These are phyloP conservation scores for Guyanaporus albipodus DNA, from an alignment of 768 basidiomycete genomes.

Conservation along the genomic window DNA sequence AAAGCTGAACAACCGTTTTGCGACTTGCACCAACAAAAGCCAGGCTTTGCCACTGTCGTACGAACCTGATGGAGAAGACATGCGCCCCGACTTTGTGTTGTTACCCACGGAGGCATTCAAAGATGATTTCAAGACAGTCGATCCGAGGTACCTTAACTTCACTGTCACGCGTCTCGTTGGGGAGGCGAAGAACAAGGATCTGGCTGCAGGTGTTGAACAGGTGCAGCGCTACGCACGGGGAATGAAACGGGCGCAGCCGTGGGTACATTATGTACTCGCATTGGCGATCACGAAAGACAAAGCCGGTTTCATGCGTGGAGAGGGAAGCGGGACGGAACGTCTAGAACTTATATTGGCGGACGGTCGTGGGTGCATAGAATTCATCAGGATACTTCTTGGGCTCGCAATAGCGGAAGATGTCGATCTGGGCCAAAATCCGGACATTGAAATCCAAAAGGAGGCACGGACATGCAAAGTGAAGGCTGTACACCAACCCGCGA, in stretches of 20 bases:
- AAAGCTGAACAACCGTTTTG: not conserved
- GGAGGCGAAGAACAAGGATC: not conserved
- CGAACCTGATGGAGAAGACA: not conserved
- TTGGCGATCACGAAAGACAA: constrained; percentile 3
- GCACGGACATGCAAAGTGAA: not conserved
- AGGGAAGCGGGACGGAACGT: constrained; percentile 11
- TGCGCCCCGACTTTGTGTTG: not conserved
- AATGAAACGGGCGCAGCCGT: no score
- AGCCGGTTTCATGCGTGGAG: constrained; percentile 5
- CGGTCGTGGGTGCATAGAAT: constrained; percentile 5
- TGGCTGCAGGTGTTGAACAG: not conserved
- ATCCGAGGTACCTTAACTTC: not conserved
- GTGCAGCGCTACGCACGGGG: constrained; percentile 4
- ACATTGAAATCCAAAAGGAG: no score
- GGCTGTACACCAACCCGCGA: no score
- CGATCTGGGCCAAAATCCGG: no score
- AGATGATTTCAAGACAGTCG: not conserved
- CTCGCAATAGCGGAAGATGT: no score
- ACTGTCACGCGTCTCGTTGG: not conserved
- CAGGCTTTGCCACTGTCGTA: not conserved
- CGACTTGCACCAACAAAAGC: not conserved
- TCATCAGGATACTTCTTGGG: no score
- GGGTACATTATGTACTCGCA: no score
- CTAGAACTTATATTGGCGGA: constrained; percentile 1
- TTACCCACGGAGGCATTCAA: constrained; percentile 9